phyloP scores from a whole-genome alignment of 352 stramenopile genomes.

The Phytophthora brassicae region DNA sequence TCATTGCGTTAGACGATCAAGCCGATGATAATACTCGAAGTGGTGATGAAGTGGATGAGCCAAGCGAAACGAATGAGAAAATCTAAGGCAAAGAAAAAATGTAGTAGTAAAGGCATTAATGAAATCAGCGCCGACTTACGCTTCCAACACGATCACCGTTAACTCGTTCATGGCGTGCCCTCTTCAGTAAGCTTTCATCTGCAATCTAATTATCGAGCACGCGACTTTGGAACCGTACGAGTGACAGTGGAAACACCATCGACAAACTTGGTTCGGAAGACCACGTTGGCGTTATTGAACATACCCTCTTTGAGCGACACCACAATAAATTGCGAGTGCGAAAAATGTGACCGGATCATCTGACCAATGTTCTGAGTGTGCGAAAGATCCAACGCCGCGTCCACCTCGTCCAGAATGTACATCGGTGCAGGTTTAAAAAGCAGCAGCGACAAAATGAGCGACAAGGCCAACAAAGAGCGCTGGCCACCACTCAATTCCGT shows the following conservation, averaged over 20 bases:
- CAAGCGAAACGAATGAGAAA: neutral
- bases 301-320: conserved; percentile 99
- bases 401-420: conserved; percentile 99
- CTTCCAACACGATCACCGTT: neutral
- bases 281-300: conserved; percentile 99
- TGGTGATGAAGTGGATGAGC: neutral
- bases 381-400: conserved; percentile 98
- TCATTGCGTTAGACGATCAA: neutral
- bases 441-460: conserved; percentile 97
- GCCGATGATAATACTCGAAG: neutral
- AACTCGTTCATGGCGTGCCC: neutral
- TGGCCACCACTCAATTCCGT: conserved; percentile 99
- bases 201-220: conserved; percentile 33
- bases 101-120: conserved; percentile 11
- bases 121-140: conserved; percentile 12
- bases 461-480: conserved; percentile 98
- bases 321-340: conserved; percentile 99
- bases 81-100: neutral
- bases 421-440: conserved; percentile 99
- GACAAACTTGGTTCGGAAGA: conserved; percentile 99
- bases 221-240: conserved; percentile 88
- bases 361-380: conserved; percentile 99
- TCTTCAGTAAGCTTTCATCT: neutral
- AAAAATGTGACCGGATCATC: conserved; percentile 99
- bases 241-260: conserved; percentile 99